Base-by-base conservation (phyloP, 2,329 filamentous ascomycete genomes). In the Botrytis paeoniae region DNA sequence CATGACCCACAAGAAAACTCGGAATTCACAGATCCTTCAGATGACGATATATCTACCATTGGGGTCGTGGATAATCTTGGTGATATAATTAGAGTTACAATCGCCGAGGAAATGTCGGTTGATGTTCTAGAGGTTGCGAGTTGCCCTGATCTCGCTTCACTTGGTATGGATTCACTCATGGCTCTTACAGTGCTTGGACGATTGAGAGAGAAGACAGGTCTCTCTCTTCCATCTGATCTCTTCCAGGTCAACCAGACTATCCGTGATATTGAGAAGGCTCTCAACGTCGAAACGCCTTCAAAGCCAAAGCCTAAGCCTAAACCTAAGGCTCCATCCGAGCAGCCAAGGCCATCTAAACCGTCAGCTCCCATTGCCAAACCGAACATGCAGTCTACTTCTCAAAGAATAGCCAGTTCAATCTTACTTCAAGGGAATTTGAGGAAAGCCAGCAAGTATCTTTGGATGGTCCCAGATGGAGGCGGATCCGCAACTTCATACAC, bases 81-180 rank as follows among this genome's bases (percentile, higher is more conserved):
- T 83, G 78, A 84, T 79, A 80, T 86, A 77, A 85, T 92, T 64
- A 89, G 91, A 80, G 86, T 87, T 71, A 92, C 90, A 72, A 89
- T 93, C 75, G 88, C 90, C n/a, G 85, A 86, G 54, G 91, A 93
- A 81, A 92, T 93, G 86, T 89, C 89, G 73, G 88, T 93, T n/a
- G 88, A 90, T 37, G 84, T 91, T 18, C 88, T 89, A 43, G 90
- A 93, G 77, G 84, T 89, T 43, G 80, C 86, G 4, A 85, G 86
- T 35, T 85, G 85, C 0, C 85, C 85, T 0, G 85, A 88, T 75
- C 82, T 89, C 71, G 85, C 85, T n/a, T 85, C 86, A 3, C 81
- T 89, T 20, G 88, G 88, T 4, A 87, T 89, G 83, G 88, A 89
- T 78, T 89, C 87, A 2, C 83, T 89, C 35, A 87, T 89, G 83